These are phyloP conservation scores for Stereocaulon alpinum DNA, from an alignment of 495 filamentous ascomycete species.

Conservation along the genomic window DNA sequence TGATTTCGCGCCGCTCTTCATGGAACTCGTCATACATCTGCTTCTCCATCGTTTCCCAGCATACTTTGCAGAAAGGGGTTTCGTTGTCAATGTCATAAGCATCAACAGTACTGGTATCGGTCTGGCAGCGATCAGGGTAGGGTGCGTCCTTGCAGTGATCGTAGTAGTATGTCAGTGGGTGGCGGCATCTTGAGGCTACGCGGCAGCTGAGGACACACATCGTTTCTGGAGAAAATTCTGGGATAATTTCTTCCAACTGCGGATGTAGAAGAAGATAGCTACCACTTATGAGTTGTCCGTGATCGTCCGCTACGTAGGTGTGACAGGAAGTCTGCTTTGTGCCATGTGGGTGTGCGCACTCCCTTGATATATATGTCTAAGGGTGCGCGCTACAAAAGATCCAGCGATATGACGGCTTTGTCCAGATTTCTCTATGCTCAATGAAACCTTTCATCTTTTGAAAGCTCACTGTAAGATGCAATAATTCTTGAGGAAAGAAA, in stretches of 20 bases:
- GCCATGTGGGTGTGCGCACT: too few relatives aligned
- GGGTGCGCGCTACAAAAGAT: too few relatives aligned
- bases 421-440: too few relatives aligned
- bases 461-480: not conserved
- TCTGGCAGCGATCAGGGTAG: not conserved
- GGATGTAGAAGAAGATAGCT: not conserved
- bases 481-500: not conserved
- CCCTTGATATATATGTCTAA: too few relatives aligned
- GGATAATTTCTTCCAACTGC: not conserved
- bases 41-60: not conserved
- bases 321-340: too few relatives aligned
- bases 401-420: too few relatives aligned
- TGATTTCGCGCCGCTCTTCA: constrained; percentile 7
- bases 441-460: not conserved
- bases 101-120: not conserved
- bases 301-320: too few relatives aligned
- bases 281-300: not conserved
- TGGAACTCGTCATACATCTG: constrained; percentile 1
- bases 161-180: constrained; percentile 1
- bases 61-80: not conserved
- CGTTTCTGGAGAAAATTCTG: not conserved
- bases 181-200: not conserved
- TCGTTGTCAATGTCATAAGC: not conserved
- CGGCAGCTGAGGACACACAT: constrained; percentile 4
- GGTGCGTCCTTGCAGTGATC: not conserved